phyloP scores from a whole-genome alignment of 495 filamentous ascomycete genomes.

The Aspergillus asperescens region DNA sequence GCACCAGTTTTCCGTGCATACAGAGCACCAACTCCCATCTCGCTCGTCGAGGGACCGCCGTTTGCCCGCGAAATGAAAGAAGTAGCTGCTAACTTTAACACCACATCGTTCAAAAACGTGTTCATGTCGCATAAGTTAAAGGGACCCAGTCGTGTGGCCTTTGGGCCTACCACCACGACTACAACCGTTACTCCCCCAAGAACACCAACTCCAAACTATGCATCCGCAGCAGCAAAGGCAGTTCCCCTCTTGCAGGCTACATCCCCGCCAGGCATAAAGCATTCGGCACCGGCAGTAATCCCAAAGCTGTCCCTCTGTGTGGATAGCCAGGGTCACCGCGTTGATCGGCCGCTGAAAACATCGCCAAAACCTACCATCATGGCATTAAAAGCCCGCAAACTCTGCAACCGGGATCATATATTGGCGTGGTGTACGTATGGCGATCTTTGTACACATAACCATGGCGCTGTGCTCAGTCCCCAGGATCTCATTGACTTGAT shows the following conservation, averaged over 20 bases:
- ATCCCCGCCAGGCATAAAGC: no score
- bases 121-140: constrained; percentile 23
- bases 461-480: constrained; percentile 14
- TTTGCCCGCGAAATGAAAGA: constrained; percentile 25
- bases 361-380: constrained; percentile 18
- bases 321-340: constrained; percentile 21
- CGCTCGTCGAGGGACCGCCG: constrained; percentile 24
- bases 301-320: constrained; percentile 7
- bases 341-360: constrained; percentile 17
- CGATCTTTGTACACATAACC: constrained; percentile 18
- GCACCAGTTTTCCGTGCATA: constrained; percentile 24
- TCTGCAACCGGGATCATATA: constrained; percentile 26
- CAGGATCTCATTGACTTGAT: constrained; percentile 21
- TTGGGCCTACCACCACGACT: constrained; percentile 2
- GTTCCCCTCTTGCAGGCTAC: not conserved
- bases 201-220: constrained; percentile 17
- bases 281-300: not conserved
- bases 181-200: constrained; percentile 8
- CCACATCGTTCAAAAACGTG: constrained; percentile 20
- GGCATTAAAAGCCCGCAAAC: constrained; percentile 17
- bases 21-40: constrained; percentile 19
- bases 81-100: constrained; percentile 16
- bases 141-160: constrained; percentile 11
- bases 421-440: constrained; percentile 14
- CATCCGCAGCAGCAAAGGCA: constrained; percentile 13